phyloP scores from a whole-genome alignment of 75 land plant species.

The Chamaecyparis obtusa region DNA sequence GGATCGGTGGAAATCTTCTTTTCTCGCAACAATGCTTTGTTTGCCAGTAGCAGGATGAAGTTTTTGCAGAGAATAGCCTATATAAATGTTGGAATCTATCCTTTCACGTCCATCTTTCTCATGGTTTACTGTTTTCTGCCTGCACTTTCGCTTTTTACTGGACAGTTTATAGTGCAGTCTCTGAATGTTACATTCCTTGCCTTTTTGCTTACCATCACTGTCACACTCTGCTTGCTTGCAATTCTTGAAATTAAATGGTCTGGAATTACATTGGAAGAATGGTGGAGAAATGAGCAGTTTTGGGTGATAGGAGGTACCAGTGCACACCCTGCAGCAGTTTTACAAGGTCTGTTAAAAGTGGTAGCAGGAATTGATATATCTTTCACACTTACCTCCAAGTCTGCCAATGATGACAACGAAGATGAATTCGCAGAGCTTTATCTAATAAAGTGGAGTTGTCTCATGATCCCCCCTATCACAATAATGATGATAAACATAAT shows the following conservation, averaged over 20 bases:
- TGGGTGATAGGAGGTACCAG: slow-evolving; percentile 98
- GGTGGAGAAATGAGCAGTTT: slow-evolving; percentile 99
- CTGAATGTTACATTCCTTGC: slow-evolving; percentile 66
- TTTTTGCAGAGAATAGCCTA: slow-evolving; percentile 86
- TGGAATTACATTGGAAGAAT: slow-evolving; percentile 74
- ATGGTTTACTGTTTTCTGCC: slow-evolving; percentile 89
- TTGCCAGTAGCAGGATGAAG: slow-evolving; percentile 75
- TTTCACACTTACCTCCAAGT: slow-evolving; percentile 64
- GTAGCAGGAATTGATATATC: slow-evolving; percentile 93
- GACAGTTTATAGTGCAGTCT: slow-evolving; percentile 88
- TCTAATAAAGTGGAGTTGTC: slow-evolving; percentile 66
- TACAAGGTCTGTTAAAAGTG: slow-evolving; percentile 89
- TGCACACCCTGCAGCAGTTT: slow-evolving; percentile 93
- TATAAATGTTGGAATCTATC: slow-evolving; percentile 84
- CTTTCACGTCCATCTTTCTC: slow-evolving; percentile 86
- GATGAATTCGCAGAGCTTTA: slow-evolving; percentile 89
- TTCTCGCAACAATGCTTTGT: slow-evolving; percentile 83
- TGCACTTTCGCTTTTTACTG: slow-evolving; percentile 81
- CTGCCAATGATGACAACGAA: slow-evolving; percentile 56
- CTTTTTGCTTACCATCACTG: slow-evolving; percentile 62
- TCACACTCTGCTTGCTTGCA: slow-evolving; percentile 72
- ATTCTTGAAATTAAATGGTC: slow-evolving; percentile 62
- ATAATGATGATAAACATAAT: slow-evolving; percentile 87
- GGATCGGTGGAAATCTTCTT: slow-evolving; percentile 97
- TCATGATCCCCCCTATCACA: slow-evolving; percentile 89